Evolutionary conservation across 805 yeast genomes (phyloP).

Genomic region (Torulaspora microellipsoides): DNA sequence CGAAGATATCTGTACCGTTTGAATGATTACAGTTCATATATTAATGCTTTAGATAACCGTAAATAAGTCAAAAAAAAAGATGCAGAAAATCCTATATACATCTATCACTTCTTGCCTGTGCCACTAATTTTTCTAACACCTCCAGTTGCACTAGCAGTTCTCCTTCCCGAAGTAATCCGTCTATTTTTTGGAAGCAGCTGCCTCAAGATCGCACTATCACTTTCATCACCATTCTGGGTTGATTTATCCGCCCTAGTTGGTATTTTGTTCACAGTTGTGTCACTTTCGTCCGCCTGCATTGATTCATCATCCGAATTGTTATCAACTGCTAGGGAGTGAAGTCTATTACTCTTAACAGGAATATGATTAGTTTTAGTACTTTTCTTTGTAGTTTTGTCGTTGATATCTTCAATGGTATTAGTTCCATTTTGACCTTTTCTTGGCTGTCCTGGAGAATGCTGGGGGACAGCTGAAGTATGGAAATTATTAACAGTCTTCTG

Average conservation of each 20-base stretch:
- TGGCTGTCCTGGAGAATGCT: constrained; percentile 96
- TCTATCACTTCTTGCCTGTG: constrained; percentile 23
- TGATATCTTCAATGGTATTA: constrained; percentile 35
- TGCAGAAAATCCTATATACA: constrained; percentile 2
- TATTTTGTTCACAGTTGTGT: constrained; percentile 22
- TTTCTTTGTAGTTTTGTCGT: constrained; percentile 12
- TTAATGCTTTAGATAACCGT: no score
- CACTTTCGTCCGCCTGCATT: constrained; percentile 26
- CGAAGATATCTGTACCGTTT: no score
- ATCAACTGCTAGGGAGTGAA: constrained; percentile 12
- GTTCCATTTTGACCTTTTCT: constrained; percentile 50
- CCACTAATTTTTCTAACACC: constrained; percentile 36
- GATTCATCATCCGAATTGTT: constrained; percentile 28
- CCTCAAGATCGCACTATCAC: constrained; percentile 23
- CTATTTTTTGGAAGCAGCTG: constrained; percentile 32
- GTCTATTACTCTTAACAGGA: constrained; percentile 13
- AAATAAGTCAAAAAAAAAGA: not conserved
- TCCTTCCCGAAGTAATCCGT: constrained; percentile 30
- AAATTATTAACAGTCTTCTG: constrained; percentile 32
- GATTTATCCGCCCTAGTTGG: constrained; percentile 6
- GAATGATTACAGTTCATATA: no score
- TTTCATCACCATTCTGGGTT: constrained; percentile 11
- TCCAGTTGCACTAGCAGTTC: constrained; percentile 31
- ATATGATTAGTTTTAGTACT: constrained; percentile 10
- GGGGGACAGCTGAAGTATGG: constrained; percentile 55